Base-by-base conservation (phyloP, 371 early-diverging fungal genomes). In the Funneliformis caledonium region DNA sequence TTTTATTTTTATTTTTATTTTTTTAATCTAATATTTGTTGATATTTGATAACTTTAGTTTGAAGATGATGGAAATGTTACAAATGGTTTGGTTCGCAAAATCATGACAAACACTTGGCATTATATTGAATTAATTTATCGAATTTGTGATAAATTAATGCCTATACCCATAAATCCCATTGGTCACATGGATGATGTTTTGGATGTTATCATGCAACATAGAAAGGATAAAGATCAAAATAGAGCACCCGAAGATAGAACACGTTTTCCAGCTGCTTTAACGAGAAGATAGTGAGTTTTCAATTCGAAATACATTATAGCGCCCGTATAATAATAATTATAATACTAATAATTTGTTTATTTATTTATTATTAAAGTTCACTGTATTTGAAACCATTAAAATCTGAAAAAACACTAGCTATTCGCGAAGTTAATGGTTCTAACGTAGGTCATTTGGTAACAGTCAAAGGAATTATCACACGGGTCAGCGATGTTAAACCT, bases 401-500 rank as follows among this genome's bases (percentile, higher is more conserved):
- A 22, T 85, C 84, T 47, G 86, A 87, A n/a, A 87, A 85, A 73
- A 88, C 93, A 1, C 82, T 91, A 45, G 92, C 98, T n/a, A 94
- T 99, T 61, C 95, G 99, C 81, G 92, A 96, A 75, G 86, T 99
- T 68, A 93, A 93, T 72, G 95, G 96, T 70, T 85, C 88, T 50
- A 84, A 91, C 64, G 89, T 99, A 73, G 99, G 99, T 72, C 91
- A 92, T 45, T 86, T 99, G 76, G 94, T 99, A 2, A 92, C 93
- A 4, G 90, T 99, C 47, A 92, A 95, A 72, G 99, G 99, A 60
- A 97, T 99, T 75, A 96, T 99, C 16, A 99, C 99, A 5, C 94
- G 98, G 72, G 96, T 97, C 52, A 92, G 94, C n/a, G 98, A 98
- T 82, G 98, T 99, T 52, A 97, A 97, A 82, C 99, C 99, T 9